These are phyloP conservation scores for Hypoxylon intermedium DNA, from an alignment of 495 filamentous ascomycete genomes.

Conservation along the genomic window DNA sequence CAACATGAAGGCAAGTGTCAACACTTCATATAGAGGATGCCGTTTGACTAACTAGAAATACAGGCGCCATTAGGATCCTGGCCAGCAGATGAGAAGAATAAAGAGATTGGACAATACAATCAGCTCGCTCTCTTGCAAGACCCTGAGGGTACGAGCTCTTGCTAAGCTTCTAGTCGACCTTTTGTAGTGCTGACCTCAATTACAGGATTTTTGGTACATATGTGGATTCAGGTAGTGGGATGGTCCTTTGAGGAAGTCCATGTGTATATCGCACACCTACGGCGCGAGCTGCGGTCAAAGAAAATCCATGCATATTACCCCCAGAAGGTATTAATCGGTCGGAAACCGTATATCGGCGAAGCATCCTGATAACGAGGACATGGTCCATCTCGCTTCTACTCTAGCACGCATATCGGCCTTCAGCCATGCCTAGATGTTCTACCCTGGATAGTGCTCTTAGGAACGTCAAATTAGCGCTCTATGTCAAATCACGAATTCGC, in stretches of 20 bases:
- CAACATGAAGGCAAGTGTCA: slow-evolving; percentile 48
- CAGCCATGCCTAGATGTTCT: not conserved
- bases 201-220: slow-evolving; percentile 45
- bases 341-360: slow-evolving; percentile 41
- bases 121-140: slow-evolving; percentile 39
- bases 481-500: not conserved
- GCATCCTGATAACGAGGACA: not conserved
- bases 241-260: slow-evolving; percentile 46
- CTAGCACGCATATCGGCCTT: not conserved
- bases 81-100: slow-evolving; percentile 56
- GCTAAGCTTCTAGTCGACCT: not conserved
- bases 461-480: not conserved
- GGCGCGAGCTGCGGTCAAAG: slow-evolving; percentile 40
- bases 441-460: not conserved
- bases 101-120: slow-evolving; percentile 54
- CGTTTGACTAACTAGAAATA: not conserved
- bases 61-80: slow-evolving; percentile 58
- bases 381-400: not conserved
- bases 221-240: slow-evolving; percentile 40
- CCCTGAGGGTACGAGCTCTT: slow-evolving; percentile 36
- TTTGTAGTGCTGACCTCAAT: not conserved
- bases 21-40: not conserved
- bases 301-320: slow-evolving; percentile 41
- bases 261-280: slow-evolving; percentile 46
- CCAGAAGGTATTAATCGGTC: slow-evolving; percentile 43